Base-by-base conservation (phyloP, 1,284 basidiomycete genomes). In the Leccinum pseudoinsigne region DNA sequence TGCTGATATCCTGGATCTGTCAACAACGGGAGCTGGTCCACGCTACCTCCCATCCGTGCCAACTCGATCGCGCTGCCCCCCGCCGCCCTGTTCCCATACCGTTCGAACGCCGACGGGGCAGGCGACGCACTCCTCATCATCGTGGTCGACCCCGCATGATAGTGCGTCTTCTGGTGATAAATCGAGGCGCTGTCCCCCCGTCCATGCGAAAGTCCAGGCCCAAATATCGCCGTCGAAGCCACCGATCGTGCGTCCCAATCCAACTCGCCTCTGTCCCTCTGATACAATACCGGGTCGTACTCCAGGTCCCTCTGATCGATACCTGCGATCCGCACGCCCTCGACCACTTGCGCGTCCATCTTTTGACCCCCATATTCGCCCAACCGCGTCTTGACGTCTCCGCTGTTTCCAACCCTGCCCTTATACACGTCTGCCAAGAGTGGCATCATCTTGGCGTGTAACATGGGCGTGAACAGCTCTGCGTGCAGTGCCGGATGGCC, bases 401-500 rank as follows among this genome's bases (percentile, higher is more conserved):
- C 51, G 6, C 87, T 83, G 50, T 77, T 82, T 16, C 79, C 84
- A 62, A 93, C 83, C 70, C 87, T 88, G 67, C 93, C 92, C 55
- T 81, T 78, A 74, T 92, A 94, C 34, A 93, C 88, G 66, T 93
- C 84, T 45, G 80, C 76, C 18, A 95, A 80, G 26, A 94, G 78
- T 7, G 84, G 86, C 82, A 93, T 89, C 86, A 93, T 90, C 74
- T 88, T 89, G 66, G 90, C 89, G 71, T 95, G 93, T 47, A 95
- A 77, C 92, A 94, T 93, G 0, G 92, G 93, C 12, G 92, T 94
- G 77, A 92, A 94, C 34, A 95, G 79, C 54, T 93, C 91, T 16
- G 84, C 76, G 68, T 93, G 85, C 51, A 95, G 79, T 6, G 92
- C 87, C 1, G 93, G 93, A 73, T 95, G 94, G 3, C 92, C 93